These are phyloP conservation scores for Kernera saxatilis DNA, from an alignment of 345 rosid genomes.

Conservation along the genomic window DNA sequence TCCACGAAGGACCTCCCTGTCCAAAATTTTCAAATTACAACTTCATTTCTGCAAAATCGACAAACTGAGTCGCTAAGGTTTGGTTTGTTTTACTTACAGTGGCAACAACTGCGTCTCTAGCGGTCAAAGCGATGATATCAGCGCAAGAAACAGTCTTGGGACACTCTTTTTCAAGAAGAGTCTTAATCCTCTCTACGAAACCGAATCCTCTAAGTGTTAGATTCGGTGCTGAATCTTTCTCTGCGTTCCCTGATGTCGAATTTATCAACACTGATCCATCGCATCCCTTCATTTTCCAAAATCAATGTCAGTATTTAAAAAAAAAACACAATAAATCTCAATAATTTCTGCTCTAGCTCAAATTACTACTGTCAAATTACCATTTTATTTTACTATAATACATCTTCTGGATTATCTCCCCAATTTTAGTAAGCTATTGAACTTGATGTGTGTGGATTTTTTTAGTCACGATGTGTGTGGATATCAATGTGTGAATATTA, in stretches of 20 bases:
- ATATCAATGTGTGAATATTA: background rate
- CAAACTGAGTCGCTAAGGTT: background rate
- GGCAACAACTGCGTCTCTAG: slow-evolving; percentile 69
- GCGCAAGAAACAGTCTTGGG: slow-evolving; percentile 84
- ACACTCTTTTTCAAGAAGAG: slow-evolving; percentile 57
- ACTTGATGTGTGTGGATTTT: background rate
- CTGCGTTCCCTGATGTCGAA: slow-evolving; percentile 55
- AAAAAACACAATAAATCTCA: background rate
- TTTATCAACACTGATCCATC: slow-evolving; percentile 83
- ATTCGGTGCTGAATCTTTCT: slow-evolving; percentile 61
- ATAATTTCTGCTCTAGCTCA: background rate
- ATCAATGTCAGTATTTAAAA: background rate
- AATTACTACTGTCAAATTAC: background rate
- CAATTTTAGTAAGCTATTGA: background rate
- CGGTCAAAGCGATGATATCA: slow-evolving; percentile 53
- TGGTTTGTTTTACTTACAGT: slow-evolving; percentile 37
- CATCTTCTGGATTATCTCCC: background rate
- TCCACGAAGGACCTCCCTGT: slow-evolving; percentile 83
- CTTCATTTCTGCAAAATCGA: background rate
- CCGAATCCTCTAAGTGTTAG: slow-evolving; percentile 59
- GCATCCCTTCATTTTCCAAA: slow-evolving; percentile 52
- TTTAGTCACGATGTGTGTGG: background rate
- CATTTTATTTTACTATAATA: background rate
- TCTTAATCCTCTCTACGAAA: slow-evolving; percentile 68
- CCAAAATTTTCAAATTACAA: background rate